Evolutionary conservation across 768 basidiomycete species (phyloP).

Genomic region (Hypholoma sublateritium): DNA sequence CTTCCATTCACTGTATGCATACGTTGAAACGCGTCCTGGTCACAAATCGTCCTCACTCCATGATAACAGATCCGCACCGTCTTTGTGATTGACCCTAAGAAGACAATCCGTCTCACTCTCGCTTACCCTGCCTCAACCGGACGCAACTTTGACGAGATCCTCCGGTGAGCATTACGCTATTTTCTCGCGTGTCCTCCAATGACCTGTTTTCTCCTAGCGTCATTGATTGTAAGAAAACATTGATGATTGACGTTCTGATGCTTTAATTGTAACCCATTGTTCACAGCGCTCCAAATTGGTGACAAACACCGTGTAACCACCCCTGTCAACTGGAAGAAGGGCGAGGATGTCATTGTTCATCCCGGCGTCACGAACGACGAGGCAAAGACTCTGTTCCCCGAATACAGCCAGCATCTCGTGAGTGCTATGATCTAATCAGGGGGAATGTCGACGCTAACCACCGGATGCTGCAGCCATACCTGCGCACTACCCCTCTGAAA

Average conservation of each 20-base stretch:
- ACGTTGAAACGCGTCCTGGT: neutral
- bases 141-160: slow-evolving; percentile 79
- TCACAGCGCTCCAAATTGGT: slow-evolving; percentile 80
- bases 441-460: neutral
- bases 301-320: slow-evolving; percentile 85
- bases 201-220: slow-evolving; percentile 41
- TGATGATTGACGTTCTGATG: slow-evolving; percentile 1
- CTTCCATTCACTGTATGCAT: slow-evolving; percentile 84
- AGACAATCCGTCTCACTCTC: slow-evolving; percentile 86
- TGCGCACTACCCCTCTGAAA: slow-evolving; percentile 73
- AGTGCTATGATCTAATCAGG: slow-evolving; percentile 13
- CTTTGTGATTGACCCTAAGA: slow-evolving; percentile 96
- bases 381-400: slow-evolving; percentile 89
- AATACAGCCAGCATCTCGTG: slow-evolving; percentile 79
- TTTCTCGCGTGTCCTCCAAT: no score
- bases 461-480: slow-evolving; percentile 63
- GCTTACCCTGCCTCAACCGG: slow-evolving; percentile 96
- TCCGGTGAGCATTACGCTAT: slow-evolving; percentile 34
- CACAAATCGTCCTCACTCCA: slow-evolving; percentile 1
- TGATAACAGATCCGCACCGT: slow-evolving; percentile 82
- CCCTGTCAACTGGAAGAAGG: slow-evolving; percentile 94
- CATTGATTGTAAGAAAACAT: slow-evolving; percentile 58
- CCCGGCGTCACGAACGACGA: slow-evolving; percentile 82
- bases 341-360: slow-evolving; percentile 93
- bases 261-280: slow-evolving; percentile 12